Evolutionary conservation across 352 stramenopile genomes (phyloP), one percentile per base, ranked within the genome.

Genomic region (Globisporangium camurandrum): DNA sequence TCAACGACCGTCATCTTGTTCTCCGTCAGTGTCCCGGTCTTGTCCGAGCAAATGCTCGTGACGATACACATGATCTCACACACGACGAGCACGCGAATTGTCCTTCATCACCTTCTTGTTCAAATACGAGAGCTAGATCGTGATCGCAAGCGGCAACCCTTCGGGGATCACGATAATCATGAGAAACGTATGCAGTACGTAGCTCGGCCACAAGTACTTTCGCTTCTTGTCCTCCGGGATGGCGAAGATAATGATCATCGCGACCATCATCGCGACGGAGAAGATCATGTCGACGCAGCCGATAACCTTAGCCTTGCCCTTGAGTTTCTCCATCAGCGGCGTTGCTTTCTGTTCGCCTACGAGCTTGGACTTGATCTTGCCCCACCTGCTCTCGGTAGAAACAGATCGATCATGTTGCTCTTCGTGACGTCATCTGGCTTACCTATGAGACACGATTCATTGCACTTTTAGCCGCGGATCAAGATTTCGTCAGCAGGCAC

Each of bases 21-120:
- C 55, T 97, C 88, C 2, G 94, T 98, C 23, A 99, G 71, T 6
- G 95, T 99, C 41, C 95, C 96, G 2, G 95, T 98, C 66, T 97
- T 98, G 67, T 98, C 95, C 0, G 91, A 98, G 66, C 95, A 99
- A 60, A 99, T 99, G 49, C 90, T 98, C 3, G 95, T 99, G 10
- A 97, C 95, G 67, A 96, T 98, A 24, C 95, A 96, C 95, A 99
- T 98, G 1, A 96, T 99, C 69, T 99, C 97, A 60, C 95, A 98
- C 3, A 95, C 95, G 24, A 96, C 86, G 14, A 99, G 71, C 24
- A 98, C 86, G 44, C 97, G 97, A 30, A 99, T 99, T 95, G 66
- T 99, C 95, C 41, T 91, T 88, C 49, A 98, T 96, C 96, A 99
- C 99, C 49, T 98, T 97, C 53, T 97, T 97, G 14, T 90, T 98